Percentiles rank a stretch among this genome's conserved stretches.
Evolutionary conservation across 1,284 basidiomycete species (phyloP).

Genomic region (Somion occarium): DNA sequence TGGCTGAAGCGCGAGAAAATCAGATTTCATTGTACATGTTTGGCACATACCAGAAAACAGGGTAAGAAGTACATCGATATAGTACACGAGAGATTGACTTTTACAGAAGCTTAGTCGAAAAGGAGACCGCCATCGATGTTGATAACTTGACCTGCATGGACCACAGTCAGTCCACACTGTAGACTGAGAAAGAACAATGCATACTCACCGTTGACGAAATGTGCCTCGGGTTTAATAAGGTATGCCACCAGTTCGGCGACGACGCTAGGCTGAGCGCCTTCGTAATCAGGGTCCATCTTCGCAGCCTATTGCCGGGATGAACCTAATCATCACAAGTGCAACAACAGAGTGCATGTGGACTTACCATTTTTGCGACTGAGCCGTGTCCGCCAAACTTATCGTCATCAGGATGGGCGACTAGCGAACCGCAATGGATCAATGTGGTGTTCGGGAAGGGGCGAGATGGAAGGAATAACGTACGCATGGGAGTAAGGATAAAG

Average conservation of each 20-base stretch:
- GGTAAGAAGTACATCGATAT: neutral
- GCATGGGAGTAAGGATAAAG: slow-evolving; percentile 18
- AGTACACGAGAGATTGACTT: neutral
- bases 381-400: slow-evolving; percentile 17
- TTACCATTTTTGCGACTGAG: slow-evolving; percentile 16
- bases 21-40: too few relatives aligned
- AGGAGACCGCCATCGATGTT: slow-evolving; percentile 19
- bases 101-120: slow-evolving; percentile 13
- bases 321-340: neutral
- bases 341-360: neutral
- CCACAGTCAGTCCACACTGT: neutral
- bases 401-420: slow-evolving; percentile 18
- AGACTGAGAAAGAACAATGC: neutral
- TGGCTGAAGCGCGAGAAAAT: too few relatives aligned
- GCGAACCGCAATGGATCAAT: too few relatives aligned
- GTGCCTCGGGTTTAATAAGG: slow-evolving; percentile 19
- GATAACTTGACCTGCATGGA: slow-evolving; percentile 17
- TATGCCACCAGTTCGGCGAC: slow-evolving; percentile 21
- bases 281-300: slow-evolving; percentile 10
- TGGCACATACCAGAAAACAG: too few relatives aligned
- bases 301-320: slow-evolving; percentile 7
- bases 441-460: too few relatives aligned
- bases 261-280: slow-evolving; percentile 12
- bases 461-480: slow-evolving; percentile 8
- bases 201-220: slow-evolving; percentile 19